A percentile compares a stretch with the other conserved stretches of the same genome.
These are phyloP conservation scores for Actinomucor elegans DNA, from an alignment of 371 early-diverging fungal species.

Conservation along the genomic window DNA sequence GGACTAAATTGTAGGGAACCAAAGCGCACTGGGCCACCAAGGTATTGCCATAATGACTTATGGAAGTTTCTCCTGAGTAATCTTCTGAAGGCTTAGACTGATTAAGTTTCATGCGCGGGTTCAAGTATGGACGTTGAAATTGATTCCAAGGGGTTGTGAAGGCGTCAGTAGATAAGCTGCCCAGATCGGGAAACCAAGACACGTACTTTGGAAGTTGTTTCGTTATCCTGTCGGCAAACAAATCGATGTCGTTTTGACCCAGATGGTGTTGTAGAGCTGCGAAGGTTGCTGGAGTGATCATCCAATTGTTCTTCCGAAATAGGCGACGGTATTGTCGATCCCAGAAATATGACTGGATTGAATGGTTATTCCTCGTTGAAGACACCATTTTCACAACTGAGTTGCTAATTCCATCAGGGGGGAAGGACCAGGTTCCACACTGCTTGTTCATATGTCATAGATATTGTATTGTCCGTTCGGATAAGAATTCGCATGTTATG, in stretches of 20 bases:
- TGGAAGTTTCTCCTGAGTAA: background rate
- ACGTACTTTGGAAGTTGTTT: too few species aligned
- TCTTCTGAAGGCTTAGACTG: background rate
- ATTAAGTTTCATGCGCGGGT: conserved; percentile 10
- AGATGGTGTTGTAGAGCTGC: too few species aligned
- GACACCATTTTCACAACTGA: conserved; percentile 16
- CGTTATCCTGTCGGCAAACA: too few species aligned
- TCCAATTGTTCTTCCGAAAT: too few species aligned
- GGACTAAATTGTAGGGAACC: conserved; percentile 16
- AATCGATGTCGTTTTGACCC: too few species aligned
- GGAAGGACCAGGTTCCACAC: conserved; percentile 22
- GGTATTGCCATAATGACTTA: background rate
- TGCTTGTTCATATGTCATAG: conserved; percentile 25
- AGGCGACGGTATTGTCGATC: too few species aligned
- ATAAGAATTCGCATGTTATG: conserved; percentile 16
- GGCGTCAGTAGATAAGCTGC: background rate
- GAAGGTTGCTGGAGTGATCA: too few species aligned
- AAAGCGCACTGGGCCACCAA: conserved; percentile 10
- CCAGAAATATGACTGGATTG: too few species aligned
- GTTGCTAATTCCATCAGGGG: conserved; percentile 20
- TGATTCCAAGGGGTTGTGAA: conserved; percentile 8
- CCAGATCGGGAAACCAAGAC: conserved; percentile 15
- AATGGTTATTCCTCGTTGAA: conserved; percentile 3
- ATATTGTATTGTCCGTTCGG: conserved; percentile 27
- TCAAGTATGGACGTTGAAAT: background rate